Evolutionary conservation across 2,329 filamentous ascomycete genomes (phyloP), one percentile per base, ranked within the genome.

Genomic region (Didymellaceae sp.): DNA sequence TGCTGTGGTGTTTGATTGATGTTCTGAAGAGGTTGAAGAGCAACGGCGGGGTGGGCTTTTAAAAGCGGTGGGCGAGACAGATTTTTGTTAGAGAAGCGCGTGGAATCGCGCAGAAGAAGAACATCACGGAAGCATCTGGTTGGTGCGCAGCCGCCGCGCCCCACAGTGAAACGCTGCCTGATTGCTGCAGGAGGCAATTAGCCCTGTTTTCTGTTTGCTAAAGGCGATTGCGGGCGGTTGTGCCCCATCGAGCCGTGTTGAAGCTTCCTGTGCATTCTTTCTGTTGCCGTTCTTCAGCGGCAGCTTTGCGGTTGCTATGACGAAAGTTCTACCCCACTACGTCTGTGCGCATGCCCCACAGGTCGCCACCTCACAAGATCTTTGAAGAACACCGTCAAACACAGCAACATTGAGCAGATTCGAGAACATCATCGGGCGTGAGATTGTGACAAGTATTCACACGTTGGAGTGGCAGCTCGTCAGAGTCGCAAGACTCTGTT

Each of bases 1-100:
- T 57, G 45, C 40, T 42, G 40, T 47, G 21, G 47, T 37, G 33
- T 47, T 50, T 49, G 58, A 40, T 54, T 56, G 58, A 54, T 64
- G 61, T 57, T 57, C 55, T 58, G 55, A 48, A 46, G 52, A 59
- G 33, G 44, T 34, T 32, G 47, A 44, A 54, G 43, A 52, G 46
- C 10, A 44, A 58, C 49, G 60, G 57, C 52, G 55, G 60, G 52
- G 44, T 51, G 61, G 48, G 62, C 61, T 66, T 68, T 63, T 69
- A 58, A 52, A 59, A 61, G 59, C 44, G 57, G 46, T 57, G 51
- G 51, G 52, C 40, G 52, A 42, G 45, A 54, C 50, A 53, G 50
- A 53, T 52, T 55, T 53, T 61, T 65, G 58, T 52, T 47, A 48
- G 32, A 45, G 44, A 42, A 54, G 54, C 45, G 60, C 62, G 58